Conservation (phyloP, 1,139 yeast genomes). For the Groenewaldozyma auringiensis region DNA sequence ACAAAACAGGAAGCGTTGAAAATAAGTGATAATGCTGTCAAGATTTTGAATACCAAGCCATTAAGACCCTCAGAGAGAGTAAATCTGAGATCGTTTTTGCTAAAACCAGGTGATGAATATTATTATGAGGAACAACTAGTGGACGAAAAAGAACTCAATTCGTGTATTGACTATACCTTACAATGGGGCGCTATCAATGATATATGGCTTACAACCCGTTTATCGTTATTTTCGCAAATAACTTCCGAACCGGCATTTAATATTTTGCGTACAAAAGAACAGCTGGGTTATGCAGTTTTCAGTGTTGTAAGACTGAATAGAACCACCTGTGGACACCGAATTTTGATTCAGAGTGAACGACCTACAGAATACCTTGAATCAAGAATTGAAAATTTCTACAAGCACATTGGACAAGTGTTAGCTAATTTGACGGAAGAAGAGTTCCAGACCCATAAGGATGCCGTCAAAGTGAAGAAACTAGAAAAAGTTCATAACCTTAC, state of each 20-base stretch:
- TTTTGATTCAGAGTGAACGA: conserved; percentile 83
- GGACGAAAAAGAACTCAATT: conserved; percentile 70
- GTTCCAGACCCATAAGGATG: conserved; percentile 58
- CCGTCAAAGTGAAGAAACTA: conserved; percentile 56
- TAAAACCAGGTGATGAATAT: conserved; percentile 39
- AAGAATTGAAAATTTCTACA: conserved; percentile 64
- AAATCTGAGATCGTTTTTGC: conserved; percentile 43
- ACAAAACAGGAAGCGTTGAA: conserved; percentile 47
- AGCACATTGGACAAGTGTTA: conserved; percentile 34
- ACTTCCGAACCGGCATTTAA: conserved; percentile 83
- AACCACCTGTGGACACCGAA: conserved; percentile 67
- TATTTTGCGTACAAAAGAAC: conserved; percentile 86
- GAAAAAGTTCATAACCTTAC: conserved; percentile 68
- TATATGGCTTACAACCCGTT: conserved; percentile 36
- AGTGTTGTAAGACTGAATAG: conserved; percentile 63
- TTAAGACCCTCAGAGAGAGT: conserved; percentile 34
- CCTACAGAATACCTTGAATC: conserved; percentile 65
- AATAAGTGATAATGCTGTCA: conserved; percentile 38
- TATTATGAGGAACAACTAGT: conserved; percentile 47
- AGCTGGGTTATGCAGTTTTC: conserved; percentile 83
- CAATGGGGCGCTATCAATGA: conserved; percentile 53
- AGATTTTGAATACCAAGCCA: conserved; percentile 29
- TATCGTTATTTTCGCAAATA: conserved; percentile 64
- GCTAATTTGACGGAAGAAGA: conserved; percentile 49
- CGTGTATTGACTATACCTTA: conserved; percentile 72